Percentiles rank a stretch among this genome's conserved stretches.
phyloP scores from a whole-genome alignment of 805 yeast species.

The Metahyphopichia silvanorum region DNA sequence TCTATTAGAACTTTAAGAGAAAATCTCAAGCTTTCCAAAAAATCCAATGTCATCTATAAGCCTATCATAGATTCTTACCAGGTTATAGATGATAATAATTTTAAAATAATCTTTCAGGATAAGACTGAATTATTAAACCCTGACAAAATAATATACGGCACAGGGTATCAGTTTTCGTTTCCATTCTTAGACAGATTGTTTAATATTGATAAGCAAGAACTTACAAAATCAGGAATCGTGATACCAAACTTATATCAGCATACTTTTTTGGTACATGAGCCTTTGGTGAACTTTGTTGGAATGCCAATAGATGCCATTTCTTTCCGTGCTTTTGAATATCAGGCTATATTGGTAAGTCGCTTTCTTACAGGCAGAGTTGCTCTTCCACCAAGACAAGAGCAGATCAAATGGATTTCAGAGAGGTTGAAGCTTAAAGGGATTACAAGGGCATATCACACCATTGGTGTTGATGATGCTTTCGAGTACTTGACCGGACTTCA shows the following conservation, averaged over 20 bases:
- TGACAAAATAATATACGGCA: conserved; percentile 63
- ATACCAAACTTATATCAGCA: conserved; percentile 55
- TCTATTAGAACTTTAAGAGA: conserved; percentile 18
- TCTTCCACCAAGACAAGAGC: conserved; percentile 48
- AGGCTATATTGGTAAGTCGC: conserved; percentile 63
- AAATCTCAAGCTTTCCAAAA: conserved; percentile 4
- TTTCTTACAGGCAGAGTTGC: conserved; percentile 54
- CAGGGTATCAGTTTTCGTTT: conserved; percentile 67
- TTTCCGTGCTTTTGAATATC: conserved; percentile 57
- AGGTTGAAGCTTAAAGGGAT: conserved; percentile 41
- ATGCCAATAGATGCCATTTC: conserved; percentile 62
- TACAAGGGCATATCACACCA: conserved; percentile 32
- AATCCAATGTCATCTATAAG: conserved; percentile 15
- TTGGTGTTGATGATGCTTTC: conserved; percentile 28
- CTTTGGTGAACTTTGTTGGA: conserved; percentile 62
- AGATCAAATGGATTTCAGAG: conserved; percentile 40
- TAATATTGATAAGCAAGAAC: conserved; percentile 38
- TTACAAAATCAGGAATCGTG: conserved; percentile 21
- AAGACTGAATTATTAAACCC: conserved; percentile 46
- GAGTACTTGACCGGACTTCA: conserved; percentile 19
- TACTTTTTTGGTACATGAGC: conserved; percentile 54
- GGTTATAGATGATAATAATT: conserved; percentile 23
- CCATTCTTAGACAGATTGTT: conserved; percentile 49
- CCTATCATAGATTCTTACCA: conserved; percentile 21
- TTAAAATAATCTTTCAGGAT: conserved; percentile 42